Percentiles rank a stretch among this genome's conserved stretches.
Evolutionary conservation across 306 rosid genomes (phyloP).

Genomic region (cucumber (Cucumis sativus)): Cucumber_9930_V3 NC_026660.2:8931501-8932000

Average conservation of each 20-base stretch:
- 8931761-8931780: too few relatives aligned
- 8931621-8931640: not conserved
- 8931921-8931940: too few relatives aligned
- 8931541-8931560: constrained; percentile 19
- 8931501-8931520: constrained; percentile 26
- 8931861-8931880: too few relatives aligned
- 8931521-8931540: constrained; percentile 31
- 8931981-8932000: too few relatives aligned
- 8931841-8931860: too few relatives aligned
- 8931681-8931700: constrained; percentile 20
- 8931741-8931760: not conserved
- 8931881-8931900: too few relatives aligned
- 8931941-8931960: too few relatives aligned
- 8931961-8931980: too few relatives aligned
- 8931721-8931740: not conserved
- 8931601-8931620: constrained; percentile 6
- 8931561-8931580: constrained; percentile 38
- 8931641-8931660: not conserved
- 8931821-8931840: too few relatives aligned
- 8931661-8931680: constrained; percentile 38
- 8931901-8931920: too few relatives aligned
- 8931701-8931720: constrained; percentile 21
- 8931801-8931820: too few relatives aligned
- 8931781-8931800: too few relatives aligned
- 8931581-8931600: constrained; percentile 32